These are phyloP conservation scores for Claviceps monticola DNA, from an alignment of 2,329 filamentous ascomycete genomes.

Conservation along the genomic window DNA sequence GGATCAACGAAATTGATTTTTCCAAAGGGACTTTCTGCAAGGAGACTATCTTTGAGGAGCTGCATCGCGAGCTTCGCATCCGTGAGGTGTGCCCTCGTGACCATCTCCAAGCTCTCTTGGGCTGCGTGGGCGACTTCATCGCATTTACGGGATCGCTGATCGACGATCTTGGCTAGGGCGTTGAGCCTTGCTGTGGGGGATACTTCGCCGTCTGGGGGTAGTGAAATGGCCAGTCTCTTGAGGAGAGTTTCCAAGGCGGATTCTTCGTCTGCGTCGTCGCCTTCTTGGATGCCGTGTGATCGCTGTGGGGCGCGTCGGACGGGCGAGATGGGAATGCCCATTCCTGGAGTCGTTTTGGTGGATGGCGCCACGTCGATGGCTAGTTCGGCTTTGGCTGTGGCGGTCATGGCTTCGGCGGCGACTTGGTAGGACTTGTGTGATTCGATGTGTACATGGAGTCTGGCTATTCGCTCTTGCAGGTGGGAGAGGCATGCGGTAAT, in stretches of 20 bases:
- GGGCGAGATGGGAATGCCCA: slow-evolving; percentile 19
- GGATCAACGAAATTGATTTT: slow-evolving; percentile 37
- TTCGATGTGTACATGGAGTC: slow-evolving; percentile 27
- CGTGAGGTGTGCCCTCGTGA: slow-evolving; percentile 26
- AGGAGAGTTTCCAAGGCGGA: slow-evolving; percentile 34
- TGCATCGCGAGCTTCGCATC: slow-evolving; percentile 36
- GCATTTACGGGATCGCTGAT: slow-evolving; percentile 28
- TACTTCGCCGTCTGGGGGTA: slow-evolving; percentile 18
- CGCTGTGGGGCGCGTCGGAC: slow-evolving; percentile 19
- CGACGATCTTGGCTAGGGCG: slow-evolving; percentile 21
- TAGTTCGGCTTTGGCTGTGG: slow-evolving; percentile 31
- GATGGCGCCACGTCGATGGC: slow-evolving; percentile 12
- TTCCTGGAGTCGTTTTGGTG: slow-evolving; percentile 11
- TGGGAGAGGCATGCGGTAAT: slow-evolving; percentile 38
- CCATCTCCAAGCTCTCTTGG: slow-evolving; percentile 36
- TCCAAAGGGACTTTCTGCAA: slow-evolving; percentile 37
- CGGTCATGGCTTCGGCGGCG: slow-evolving; percentile 24
- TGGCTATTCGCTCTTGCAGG: slow-evolving; percentile 31
- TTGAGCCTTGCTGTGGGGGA: slow-evolving; percentile 15
- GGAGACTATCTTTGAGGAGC: slow-evolving; percentile 34
- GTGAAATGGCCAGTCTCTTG: slow-evolving; percentile 29
- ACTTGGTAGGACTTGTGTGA: slow-evolving; percentile 32
- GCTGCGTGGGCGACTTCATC: slow-evolving; percentile 29
- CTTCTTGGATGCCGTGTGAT: slow-evolving; percentile 19
- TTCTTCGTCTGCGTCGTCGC: slow-evolving; percentile 14